Evolutionary conservation across 192 early-diverging fungal species (phyloP), one percentile per base, ranked within the genome.

Genomic region (Kickxella alabastrina): DNA sequence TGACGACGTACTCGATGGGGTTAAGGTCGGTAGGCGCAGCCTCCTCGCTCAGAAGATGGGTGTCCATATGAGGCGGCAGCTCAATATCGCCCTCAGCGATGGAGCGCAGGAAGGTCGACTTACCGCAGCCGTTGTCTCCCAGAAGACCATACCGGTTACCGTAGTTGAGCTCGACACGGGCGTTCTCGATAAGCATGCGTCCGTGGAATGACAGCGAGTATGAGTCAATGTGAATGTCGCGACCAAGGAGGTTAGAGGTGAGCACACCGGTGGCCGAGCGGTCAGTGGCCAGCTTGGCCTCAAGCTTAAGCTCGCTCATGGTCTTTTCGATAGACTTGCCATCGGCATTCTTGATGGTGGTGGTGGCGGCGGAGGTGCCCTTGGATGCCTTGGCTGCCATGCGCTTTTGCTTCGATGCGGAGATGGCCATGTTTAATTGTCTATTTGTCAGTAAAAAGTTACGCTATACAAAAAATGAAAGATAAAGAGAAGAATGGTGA

Each of bases 31-130:
- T 92, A 10, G 95, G 92, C 50, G 90, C 88, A 34, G 93, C 95
- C 79, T 98, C 93, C 64, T 92, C 83, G 77, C 93, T 92, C 60
- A 99, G 80, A 55, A 99, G 68, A 63, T 95, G 92, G 54, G 93
- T 93, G 84, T 97, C 94, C 66, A 99, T 97, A 57, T 95, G 92
- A 13, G 88, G 87, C 14, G 97, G 97, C 63, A 99, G 92, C 31
- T 89, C 87, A 38, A 90, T 89, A 56, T 99, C 97, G 64, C 93
- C 84, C 39, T 84, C 87, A 51, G 92, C 91, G 72, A 99, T 83
- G 34, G 88, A 90, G 50, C 87, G 82, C 49, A 99, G 76, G 72
- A 99, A 96, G 26, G 97, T 98, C 10, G 91, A 92, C 73, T 96
- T 93, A 45, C 97, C 97, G 53, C 85, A 88, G 14, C 97, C 97